Evolutionary conservation across 2,329 filamentous ascomycete genomes (phyloP).

Genomic region (Cercospora sojina): DNA sequence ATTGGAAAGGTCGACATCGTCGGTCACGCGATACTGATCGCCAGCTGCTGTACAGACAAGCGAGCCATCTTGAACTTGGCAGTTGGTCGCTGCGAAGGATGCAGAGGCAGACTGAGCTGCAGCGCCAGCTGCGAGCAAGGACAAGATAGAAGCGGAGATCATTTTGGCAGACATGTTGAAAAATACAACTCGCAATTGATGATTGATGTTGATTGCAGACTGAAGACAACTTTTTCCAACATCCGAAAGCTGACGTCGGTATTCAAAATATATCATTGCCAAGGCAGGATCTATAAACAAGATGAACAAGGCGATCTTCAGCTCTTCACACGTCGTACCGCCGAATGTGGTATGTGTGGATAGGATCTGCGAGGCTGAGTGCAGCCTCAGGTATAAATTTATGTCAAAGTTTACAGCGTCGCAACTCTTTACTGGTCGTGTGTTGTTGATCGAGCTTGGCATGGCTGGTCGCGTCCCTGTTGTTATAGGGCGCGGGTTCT

Average conservation of each 20-base stretch:
- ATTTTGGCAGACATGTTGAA: background rate
- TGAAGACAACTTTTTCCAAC: background rate
- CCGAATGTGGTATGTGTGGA: conserved; percentile 3
- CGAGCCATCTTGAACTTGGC: background rate
- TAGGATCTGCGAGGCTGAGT: conserved; percentile 1
- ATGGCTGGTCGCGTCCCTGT: background rate
- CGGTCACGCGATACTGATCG: background rate
- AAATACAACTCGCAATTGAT: background rate
- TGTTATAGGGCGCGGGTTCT: background rate
- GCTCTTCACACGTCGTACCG: background rate
- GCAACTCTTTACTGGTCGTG: background rate
- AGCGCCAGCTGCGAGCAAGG: background rate
- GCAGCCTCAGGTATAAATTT: background rate
- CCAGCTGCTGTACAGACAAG: background rate
- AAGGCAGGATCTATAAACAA: background rate
- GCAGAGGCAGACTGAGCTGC: background rate
- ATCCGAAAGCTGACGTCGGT: background rate
- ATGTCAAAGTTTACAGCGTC: conserved; percentile 2
- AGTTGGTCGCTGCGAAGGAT: background rate
- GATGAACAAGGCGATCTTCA: background rate
- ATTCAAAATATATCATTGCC: background rate
- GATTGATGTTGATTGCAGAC: background rate
- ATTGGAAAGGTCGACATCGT: background rate
- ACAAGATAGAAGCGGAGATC: background rate
- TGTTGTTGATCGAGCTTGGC: background rate